Evolutionary conservation across 768 basidiomycete species (phyloP).

Genomic region (Xerocomellus chrysenteron): DNA sequence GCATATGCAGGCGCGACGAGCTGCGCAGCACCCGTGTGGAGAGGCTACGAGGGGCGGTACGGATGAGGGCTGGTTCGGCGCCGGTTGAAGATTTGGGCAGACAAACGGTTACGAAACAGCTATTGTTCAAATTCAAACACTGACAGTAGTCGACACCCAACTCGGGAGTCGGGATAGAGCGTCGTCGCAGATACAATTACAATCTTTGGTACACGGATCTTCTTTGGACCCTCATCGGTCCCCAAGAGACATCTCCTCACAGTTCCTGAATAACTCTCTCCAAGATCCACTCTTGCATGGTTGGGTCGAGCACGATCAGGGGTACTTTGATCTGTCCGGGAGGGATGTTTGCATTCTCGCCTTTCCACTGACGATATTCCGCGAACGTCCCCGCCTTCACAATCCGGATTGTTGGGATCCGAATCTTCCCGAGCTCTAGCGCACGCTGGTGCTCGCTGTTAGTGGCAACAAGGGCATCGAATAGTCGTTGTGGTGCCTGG

Average conservation of each 20-base stretch:
- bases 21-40: conserved; percentile 67
- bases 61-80: conserved; percentile 69
- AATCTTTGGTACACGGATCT: not conserved
- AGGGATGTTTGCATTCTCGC: not conserved
- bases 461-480: conserved; percentile 9
- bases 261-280: conserved; percentile 16
- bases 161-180: no score
- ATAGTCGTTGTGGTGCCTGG: not conserved
- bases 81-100: conserved; percentile 52
- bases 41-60: conserved; percentile 78
- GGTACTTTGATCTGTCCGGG: conserved; percentile 18
- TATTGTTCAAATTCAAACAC: no score
- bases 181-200: no score
- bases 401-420: conserved; percentile 20
- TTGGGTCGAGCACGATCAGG: not conserved
- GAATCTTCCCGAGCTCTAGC: not conserved
- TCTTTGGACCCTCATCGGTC: not conserved
- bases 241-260: not conserved
- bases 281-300: conserved; percentile 11
- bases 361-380: conserved; percentile 13
- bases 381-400: conserved; percentile 18
- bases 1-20: conserved; percentile 51
- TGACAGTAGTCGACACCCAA: no score
- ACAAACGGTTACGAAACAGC: no score
- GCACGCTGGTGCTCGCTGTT: not conserved